Evolutionary conservation across 2,329 filamentous ascomycete genomes (phyloP).

Genomic region (Pseudogymnoascus sp.): DNA sequence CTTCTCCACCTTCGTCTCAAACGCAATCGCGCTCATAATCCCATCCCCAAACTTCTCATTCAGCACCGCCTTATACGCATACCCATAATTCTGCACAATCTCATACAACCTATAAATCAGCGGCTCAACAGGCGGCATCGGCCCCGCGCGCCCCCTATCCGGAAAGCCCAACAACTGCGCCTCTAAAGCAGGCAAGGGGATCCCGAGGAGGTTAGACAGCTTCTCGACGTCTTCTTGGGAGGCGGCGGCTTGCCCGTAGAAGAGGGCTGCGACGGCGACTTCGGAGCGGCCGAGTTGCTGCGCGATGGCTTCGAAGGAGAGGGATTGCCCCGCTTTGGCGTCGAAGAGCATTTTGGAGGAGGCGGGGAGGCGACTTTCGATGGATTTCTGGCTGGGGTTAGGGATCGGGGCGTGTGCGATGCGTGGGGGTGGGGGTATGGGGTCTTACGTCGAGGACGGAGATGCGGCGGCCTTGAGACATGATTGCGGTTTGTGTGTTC

Average conservation of each 20-base stretch:
- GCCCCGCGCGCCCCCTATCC: conserved; percentile 67
- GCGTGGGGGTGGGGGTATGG: not conserved
- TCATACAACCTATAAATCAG: conserved; percentile 88
- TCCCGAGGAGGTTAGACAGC: conserved; percentile 55
- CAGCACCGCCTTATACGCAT: conserved; percentile 87
- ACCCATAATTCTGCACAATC: conserved; percentile 94
- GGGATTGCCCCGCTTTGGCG: conserved; percentile 65
- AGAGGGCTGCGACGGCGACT: conserved; percentile 80
- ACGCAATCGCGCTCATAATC: conserved; percentile 94
- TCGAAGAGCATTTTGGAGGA: conserved; percentile 68
- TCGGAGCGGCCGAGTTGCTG: conserved; percentile 69
- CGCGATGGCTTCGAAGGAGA: conserved; percentile 74
- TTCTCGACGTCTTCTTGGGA: conserved; percentile 59
- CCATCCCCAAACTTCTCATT: conserved; percentile 94
- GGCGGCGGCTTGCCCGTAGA: conserved; percentile 79
- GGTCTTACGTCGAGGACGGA: conserved; percentile 2
- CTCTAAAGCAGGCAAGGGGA: conserved; percentile 48
- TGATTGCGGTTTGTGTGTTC: not conserved
- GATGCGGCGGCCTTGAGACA: not conserved
- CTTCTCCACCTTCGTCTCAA: conserved; percentile 86
- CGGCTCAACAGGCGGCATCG: conserved; percentile 79
- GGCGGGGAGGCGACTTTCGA: conserved; percentile 59
- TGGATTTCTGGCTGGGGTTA: conserved; percentile 42
- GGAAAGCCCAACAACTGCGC: conserved; percentile 64
- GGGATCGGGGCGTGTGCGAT: not conserved